Base-by-base conservation (phyloP, 768 basidiomycete species). In the Pleurotus ostreatus region DNA sequence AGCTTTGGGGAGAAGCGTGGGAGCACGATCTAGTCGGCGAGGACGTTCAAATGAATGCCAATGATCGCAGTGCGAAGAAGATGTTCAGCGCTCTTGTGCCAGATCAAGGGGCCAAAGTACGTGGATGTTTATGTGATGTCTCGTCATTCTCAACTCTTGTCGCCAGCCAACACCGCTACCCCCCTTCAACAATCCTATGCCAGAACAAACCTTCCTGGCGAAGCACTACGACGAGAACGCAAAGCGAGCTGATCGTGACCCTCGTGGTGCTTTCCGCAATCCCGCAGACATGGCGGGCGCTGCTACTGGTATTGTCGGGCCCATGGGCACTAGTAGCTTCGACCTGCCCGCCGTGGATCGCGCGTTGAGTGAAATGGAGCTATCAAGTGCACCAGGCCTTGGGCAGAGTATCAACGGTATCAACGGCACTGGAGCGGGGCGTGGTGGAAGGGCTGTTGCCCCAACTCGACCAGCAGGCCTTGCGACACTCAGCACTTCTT, bases 171-270 rank as follows among this genome's bases (percentile, higher is more conserved):
- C 80, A 4, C 81, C 85, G 15, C 71, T 90, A 26, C 91, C 85
- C 20, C 84, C 83, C 0, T 84, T 92, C 75, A 91, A 90, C 67
- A 85, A 82, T 16, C 90, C 91, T 0, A 88, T 83, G 30, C 85
- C 89, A 22, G 96, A 98, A 66, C 94, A 98, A 71, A 78, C 83
- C 0, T 98, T 98, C 80, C 85, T 98, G 9, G 80, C 87, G 2
- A 87, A 88, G 65, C 89, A 98, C 65, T 93, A 94, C 70, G 94
- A 96, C 69, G 85, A 92, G 65, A 90, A 96, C 59, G 81, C 89
- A 40, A 92, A 92, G 71, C 95, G 94, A 63, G 80, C 90, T 0
- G 91, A 94, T 62, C 82, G 90, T 55, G 94, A 98, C 72, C 93
- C 94, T 18, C 86, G 93, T 34, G 85, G 85, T 13, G 84, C 88